Conservation (phyloP, 2,329 filamentous ascomycete genomes). For the Elsinoe fawcettii region DNA sequence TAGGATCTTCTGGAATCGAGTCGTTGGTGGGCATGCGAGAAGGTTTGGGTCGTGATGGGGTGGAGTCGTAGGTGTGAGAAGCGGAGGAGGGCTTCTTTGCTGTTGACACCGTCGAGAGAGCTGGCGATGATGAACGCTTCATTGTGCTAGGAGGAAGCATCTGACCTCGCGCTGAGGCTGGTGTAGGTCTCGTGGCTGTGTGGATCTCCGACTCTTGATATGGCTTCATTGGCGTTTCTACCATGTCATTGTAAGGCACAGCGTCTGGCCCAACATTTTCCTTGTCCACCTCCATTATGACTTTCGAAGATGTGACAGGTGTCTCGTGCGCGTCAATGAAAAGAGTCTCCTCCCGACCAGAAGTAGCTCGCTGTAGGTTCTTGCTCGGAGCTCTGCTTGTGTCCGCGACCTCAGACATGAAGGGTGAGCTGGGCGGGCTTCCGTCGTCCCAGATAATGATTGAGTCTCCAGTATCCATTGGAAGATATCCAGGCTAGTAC, state of each 20-base stretch:
- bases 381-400: constrained; percentile 26
- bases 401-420: constrained; percentile 38
- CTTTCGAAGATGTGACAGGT: neutral
- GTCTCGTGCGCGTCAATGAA: constrained; percentile 15
- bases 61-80: constrained; percentile 18
- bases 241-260: constrained; percentile 18
- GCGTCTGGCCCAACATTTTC: constrained; percentile 20
- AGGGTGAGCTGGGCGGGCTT: constrained; percentile 40
- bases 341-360: constrained; percentile 14
- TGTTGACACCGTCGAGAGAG: constrained; percentile 13
- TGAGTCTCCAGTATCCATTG: constrained; percentile 6
- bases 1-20: constrained; percentile 18
- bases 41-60: constrained; percentile 11
- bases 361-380: neutral
- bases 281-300: constrained; percentile 14
- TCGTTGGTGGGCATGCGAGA: constrained; percentile 14
- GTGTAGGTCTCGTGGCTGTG: constrained; percentile 1
- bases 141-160: constrained; percentile 15
- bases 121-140: constrained; percentile 18
- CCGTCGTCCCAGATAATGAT: constrained; percentile 33
- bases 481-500: constrained; percentile 1
- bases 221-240: constrained; percentile 7
- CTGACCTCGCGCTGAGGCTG: neutral
- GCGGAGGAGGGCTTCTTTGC: constrained; percentile 22
- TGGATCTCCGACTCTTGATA: constrained; percentile 17